Evolutionary conservation across 2,329 filamentous ascomycete genomes (phyloP).

Genomic region (Pseudogymnoascus sp.): DNA sequence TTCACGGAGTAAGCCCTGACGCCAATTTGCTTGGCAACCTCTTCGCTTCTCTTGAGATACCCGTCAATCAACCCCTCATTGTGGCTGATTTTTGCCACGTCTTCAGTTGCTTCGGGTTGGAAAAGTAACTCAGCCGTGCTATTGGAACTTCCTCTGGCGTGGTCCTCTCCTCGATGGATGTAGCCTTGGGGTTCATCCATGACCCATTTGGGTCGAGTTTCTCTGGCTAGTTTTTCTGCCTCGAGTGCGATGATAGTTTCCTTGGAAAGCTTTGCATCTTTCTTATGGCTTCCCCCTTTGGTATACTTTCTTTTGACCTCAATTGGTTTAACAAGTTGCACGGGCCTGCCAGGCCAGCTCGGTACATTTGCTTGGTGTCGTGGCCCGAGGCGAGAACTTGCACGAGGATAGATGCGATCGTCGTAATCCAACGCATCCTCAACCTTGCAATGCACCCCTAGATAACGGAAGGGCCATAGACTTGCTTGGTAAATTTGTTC

Average conservation of each 20-base stretch:
- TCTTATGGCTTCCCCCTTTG: conserved; percentile 58
- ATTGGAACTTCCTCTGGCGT: conserved; percentile 59
- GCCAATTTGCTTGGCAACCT: conserved; percentile 61
- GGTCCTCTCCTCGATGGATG: conserved; percentile 74
- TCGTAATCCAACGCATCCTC: conserved; percentile 96
- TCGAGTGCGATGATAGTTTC: conserved; percentile 74
- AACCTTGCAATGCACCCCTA: conserved; percentile 90
- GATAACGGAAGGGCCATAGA: conserved; percentile 92
- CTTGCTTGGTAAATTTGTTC: conserved; percentile 90
- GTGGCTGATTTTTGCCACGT: conserved; percentile 30
- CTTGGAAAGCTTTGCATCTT: conserved; percentile 69
- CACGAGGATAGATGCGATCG: conserved; percentile 92
- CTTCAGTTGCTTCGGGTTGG: conserved; percentile 58
- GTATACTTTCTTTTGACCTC: conserved; percentile 75
- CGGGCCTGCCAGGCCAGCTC: conserved; percentile 77
- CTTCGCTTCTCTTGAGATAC: conserved; percentile 58
- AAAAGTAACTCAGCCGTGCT: conserved; percentile 73
- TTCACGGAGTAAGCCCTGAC: conserved; percentile 75
- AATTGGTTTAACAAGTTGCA: conserved; percentile 82
- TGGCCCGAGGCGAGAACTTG: conserved; percentile 84
- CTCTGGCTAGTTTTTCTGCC: conserved; percentile 70
- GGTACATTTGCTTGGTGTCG: conserved; percentile 83
- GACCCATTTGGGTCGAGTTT: conserved; percentile 85
- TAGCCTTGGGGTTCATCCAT: conserved; percentile 88
- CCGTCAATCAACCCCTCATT: conserved; percentile 55